Conservation (phyloP, 768 basidiomycete species). For the Lactifluus pinguis region DNA sequence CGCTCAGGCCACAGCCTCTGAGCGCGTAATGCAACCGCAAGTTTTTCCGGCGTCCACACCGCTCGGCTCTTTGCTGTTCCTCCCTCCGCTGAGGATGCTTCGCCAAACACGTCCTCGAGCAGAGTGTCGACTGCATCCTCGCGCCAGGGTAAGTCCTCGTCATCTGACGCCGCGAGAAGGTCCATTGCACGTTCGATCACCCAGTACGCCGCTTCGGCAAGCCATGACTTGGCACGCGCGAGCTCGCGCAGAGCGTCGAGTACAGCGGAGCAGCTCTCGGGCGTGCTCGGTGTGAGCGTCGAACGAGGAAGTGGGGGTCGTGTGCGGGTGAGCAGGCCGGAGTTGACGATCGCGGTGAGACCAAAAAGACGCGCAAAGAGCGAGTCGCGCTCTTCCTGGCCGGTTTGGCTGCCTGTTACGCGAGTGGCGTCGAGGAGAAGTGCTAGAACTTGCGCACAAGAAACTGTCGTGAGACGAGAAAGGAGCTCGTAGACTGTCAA, state of each 20-base stretch:
- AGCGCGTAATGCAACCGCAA: slow-evolving; percentile 68
- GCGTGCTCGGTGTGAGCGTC: slow-evolving; percentile 46
- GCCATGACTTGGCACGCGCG: slow-evolving; percentile 82
- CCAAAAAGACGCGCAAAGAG: slow-evolving; percentile 92
- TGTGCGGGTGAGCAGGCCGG: slow-evolving; percentile 65
- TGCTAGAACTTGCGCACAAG: slow-evolving; percentile 66
- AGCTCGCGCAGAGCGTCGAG: slow-evolving; percentile 54
- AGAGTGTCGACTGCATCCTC: slow-evolving; percentile 46
- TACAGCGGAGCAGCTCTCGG: slow-evolving; percentile 48
- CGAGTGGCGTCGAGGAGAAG: slow-evolving; percentile 67
- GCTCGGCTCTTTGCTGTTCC: slow-evolving; percentile 23
- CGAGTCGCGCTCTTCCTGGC: slow-evolving; percentile 88
- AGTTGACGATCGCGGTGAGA: slow-evolving; percentile 74
- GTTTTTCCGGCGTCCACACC: slow-evolving; percentile 81
- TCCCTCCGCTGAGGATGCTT: slow-evolving; percentile 17
- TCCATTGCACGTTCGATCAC: slow-evolving; percentile 57
- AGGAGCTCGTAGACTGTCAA: slow-evolving; percentile 46
- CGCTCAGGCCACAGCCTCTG: slow-evolving; percentile 50
- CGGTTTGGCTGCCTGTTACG: slow-evolving; percentile 65
- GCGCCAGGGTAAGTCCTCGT: slow-evolving; percentile 62
- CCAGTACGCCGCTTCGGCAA: slow-evolving; percentile 90
- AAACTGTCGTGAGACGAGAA: slow-evolving; percentile 66
- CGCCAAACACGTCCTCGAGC: slow-evolving; percentile 44
- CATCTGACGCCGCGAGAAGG: slow-evolving; percentile 32
- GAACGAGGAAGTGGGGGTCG: slow-evolving; percentile 47